Evolutionary conservation across 768 basidiomycete species (phyloP).

Genomic region (Trametes gibbosa): DNA sequence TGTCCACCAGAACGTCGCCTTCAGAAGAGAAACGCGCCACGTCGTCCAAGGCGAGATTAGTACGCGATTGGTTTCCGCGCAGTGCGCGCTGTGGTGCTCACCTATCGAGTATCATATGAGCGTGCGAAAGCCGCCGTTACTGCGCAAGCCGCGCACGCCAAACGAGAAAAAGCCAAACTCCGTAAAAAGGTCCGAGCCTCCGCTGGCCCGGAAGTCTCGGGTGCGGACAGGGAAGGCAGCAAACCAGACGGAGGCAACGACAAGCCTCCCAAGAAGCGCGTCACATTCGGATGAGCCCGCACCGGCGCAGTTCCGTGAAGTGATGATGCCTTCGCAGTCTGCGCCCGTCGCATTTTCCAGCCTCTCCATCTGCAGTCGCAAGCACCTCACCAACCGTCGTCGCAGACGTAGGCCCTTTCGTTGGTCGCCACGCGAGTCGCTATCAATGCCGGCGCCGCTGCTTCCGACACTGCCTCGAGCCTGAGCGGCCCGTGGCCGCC

Average conservation of each 20-base stretch:
- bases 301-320: not conserved
- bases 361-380: not conserved
- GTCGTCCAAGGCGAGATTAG: conserved; percentile 22
- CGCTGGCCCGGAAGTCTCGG: not conserved
- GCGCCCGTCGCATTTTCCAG: not conserved
- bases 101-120: conserved; percentile 14
- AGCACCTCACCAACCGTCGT: not conserved
- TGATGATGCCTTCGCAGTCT: not conserved
- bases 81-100: not conserved
- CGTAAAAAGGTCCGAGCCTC: conserved; percentile 14
- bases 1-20: not conserved
- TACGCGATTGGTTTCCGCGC: conserved; percentile 8
- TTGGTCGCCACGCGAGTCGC: not conserved
- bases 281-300: conserved; percentile 16
- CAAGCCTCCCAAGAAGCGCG: conserved; percentile 7
- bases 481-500: not conserved
- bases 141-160: conserved; percentile 19
- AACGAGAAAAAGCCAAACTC: conserved; percentile 22
- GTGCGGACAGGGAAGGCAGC: not conserved
- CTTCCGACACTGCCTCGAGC: conserved; percentile 11
- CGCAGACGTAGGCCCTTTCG: not conserved
- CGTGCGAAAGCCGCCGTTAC: conserved; percentile 23
- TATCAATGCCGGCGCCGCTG: conserved; percentile 2
- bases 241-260: not conserved
- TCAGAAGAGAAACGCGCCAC: not conserved